Conservation (phyloP, 257 asterid species). For the Leonotis leonurus region DNA sequence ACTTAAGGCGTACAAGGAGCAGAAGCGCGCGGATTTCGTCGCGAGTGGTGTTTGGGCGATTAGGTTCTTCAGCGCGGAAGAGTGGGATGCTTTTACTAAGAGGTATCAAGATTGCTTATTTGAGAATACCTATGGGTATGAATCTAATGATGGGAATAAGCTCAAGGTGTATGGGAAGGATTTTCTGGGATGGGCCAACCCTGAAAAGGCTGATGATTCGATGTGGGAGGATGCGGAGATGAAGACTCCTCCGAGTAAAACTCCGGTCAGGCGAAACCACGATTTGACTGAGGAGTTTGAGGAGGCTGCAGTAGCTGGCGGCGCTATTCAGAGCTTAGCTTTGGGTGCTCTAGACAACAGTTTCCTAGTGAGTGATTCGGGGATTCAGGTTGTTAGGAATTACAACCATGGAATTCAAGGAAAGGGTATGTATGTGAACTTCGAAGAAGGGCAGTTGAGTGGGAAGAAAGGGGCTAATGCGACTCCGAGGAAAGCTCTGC, state of each 20-base stretch:
- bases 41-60: slow-evolving; percentile 84
- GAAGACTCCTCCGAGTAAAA: slow-evolving; percentile 52
- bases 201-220: slow-evolving; percentile 80
- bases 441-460: slow-evolving; percentile 42
- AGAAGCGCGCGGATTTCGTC: slow-evolving; percentile 76
- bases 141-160: slow-evolving; percentile 69
- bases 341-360: slow-evolving; percentile 92
- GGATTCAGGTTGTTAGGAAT: slow-evolving; percentile 84
- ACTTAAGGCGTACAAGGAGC: slow-evolving; percentile 63
- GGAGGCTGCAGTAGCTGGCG: slow-evolving; percentile 59
- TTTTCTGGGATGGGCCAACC: slow-evolving; percentile 89
- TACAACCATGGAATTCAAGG: slow-evolving; percentile 88
- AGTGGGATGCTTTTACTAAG: slow-evolving; percentile 42
- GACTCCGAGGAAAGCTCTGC: slow-evolving; percentile 85
- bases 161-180: slow-evolving; percentile 93
- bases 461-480: slow-evolving; percentile 26
- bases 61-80: slow-evolving; percentile 50
- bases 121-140: slow-evolving; percentile 78
- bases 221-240: slow-evolving; percentile 85
- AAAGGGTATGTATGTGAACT: slow-evolving; percentile 75
- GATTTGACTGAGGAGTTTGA: slow-evolving; percentile 82
- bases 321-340: slow-evolving; percentile 82
- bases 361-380: slow-evolving; percentile 76
- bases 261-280: slow-evolving; percentile 35
- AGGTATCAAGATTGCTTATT: slow-evolving; percentile 62